Evolutionary conservation across 1,284 basidiomycete genomes (phyloP).

Genomic region (Marasmius tenuissimus): DNA sequence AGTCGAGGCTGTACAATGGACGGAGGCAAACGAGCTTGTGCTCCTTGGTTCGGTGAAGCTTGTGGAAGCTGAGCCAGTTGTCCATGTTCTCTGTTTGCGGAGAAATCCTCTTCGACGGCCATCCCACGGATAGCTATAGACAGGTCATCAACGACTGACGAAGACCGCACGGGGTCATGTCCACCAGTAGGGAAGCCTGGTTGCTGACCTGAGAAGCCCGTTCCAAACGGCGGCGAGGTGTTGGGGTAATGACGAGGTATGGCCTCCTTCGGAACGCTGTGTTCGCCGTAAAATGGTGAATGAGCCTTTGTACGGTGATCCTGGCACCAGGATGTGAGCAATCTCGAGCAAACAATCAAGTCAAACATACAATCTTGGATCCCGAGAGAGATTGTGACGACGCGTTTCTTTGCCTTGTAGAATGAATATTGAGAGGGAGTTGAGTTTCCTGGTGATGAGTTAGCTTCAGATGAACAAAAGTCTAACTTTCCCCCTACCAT

Average conservation of each 20-base stretch:
- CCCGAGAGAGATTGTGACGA: slow-evolving; percentile 38
- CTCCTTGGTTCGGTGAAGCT: slow-evolving; percentile 1
- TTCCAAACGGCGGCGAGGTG: slow-evolving; percentile 13
- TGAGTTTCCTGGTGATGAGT: slow-evolving; percentile 31
- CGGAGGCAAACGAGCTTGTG: slow-evolving; percentile 34
- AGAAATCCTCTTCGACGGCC: slow-evolving; percentile 64
- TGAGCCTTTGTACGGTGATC: slow-evolving; percentile 54
- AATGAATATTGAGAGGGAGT: slow-evolving; percentile 38
- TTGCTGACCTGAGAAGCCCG: slow-evolving; percentile 9
- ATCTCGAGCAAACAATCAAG: slow-evolving; percentile 5
- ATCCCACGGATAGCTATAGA: slow-evolving; percentile 62
- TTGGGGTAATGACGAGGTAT: slow-evolving; percentile 38
- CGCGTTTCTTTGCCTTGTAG: slow-evolving; percentile 51
- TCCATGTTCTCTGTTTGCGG: slow-evolving; percentile 27
- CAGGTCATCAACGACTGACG: slow-evolving; percentile 50
- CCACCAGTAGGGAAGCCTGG: slow-evolving; percentile 28
- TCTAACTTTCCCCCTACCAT: slow-evolving; percentile 33
- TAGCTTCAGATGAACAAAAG: slow-evolving; percentile 12
- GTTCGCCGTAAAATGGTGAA: slow-evolving; percentile 52
- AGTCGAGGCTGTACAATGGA: slow-evolving; percentile 36
- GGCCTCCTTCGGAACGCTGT: slow-evolving; percentile 40
- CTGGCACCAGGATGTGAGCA: slow-evolving; percentile 30
- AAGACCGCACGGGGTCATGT: slow-evolving; percentile 45
- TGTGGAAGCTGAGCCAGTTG: slow-evolving; percentile 13
- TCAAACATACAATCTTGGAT: slow-evolving; percentile 40